These are phyloP conservation scores for Pyrenophora tritici-repentis DNA, from an alignment of 2,329 filamentous ascomycete species.

Conservation along the genomic window DNA sequence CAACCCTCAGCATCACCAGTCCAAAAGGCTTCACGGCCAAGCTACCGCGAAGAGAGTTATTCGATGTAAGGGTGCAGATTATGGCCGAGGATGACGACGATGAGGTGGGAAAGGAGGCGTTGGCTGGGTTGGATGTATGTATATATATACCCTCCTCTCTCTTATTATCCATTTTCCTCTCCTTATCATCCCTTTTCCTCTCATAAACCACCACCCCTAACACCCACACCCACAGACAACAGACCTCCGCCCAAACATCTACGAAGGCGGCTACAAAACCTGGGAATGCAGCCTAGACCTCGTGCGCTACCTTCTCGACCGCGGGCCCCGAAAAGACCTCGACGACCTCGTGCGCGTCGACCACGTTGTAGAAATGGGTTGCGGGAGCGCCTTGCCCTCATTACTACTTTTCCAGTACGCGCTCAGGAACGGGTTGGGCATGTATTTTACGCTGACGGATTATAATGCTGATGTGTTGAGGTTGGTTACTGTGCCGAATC, in stretches of 20 bases:
- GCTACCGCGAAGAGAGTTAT: conserved; percentile 76
- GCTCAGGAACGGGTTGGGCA: conserved; percentile 52
- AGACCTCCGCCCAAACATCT: conserved; percentile 80
- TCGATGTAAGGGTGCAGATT: conserved; percentile 79
- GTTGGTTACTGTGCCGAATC: conserved; percentile 78
- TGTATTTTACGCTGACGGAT: conserved; percentile 72
- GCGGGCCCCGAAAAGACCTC: conserved; percentile 55
- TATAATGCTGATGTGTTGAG: conserved; percentile 80
- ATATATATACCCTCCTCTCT: no score
- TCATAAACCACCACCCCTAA: not conserved
- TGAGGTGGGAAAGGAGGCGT: no score
- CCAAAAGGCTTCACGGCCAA: conserved; percentile 60
- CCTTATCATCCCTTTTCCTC: not conserved
- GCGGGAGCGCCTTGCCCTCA: conserved; percentile 75
- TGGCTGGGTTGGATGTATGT: conserved; percentile 1
- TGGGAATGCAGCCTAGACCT: conserved; percentile 87
- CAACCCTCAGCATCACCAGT: conserved; percentile 63
- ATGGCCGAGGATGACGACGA: conserved; percentile 68
- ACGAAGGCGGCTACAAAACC: conserved; percentile 87
- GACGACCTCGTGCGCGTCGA: conserved; percentile 55
- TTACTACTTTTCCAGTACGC: conserved; percentile 71
- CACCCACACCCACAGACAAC: conserved; percentile 50
- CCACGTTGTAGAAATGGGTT: conserved; percentile 69
- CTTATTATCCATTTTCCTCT: no score
- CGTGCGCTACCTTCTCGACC: conserved; percentile 65